These are phyloP conservation scores for Solanum clarkiae DNA, from an alignment of 257 asterid species.

Conservation along the genomic window DNA sequence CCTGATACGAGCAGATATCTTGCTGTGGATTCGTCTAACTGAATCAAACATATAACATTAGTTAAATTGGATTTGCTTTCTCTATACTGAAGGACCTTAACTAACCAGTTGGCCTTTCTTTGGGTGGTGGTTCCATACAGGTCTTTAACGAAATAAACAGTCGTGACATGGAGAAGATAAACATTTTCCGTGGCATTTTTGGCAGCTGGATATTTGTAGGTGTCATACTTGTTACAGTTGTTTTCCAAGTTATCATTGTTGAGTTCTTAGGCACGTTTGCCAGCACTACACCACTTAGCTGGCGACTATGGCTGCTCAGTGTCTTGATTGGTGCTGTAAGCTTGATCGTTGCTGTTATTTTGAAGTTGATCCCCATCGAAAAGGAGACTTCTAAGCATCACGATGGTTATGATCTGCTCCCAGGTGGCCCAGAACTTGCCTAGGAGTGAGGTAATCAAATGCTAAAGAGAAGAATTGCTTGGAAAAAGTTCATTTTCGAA, in stretches of 20 bases:
- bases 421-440: slow-evolving; percentile 39
- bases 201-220: slow-evolving; percentile 60
- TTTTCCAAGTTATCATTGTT: slow-evolving; percentile 79
- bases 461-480: background rate
- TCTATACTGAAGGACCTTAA: background rate
- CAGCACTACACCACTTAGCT: slow-evolving; percentile 69
- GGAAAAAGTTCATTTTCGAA: background rate
- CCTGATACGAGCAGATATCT: background rate
- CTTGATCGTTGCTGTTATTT: slow-evolving; percentile 54
- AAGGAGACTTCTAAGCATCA: slow-evolving; percentile 30
- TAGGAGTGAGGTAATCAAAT: slow-evolving; percentile 2
- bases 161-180: slow-evolving; percentile 89
- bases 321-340: slow-evolving; percentile 47
- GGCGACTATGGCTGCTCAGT: slow-evolving; percentile 77
- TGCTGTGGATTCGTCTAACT: background rate
- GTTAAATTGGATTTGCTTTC: background rate
- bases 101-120: background rate
- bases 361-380: slow-evolving; percentile 76
- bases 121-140: slow-evolving; percentile 20
- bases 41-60: background rate
- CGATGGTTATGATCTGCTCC: slow-evolving; percentile 54
- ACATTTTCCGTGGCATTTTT: slow-evolving; percentile 60
- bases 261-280: slow-evolving; percentile 92
- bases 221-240: slow-evolving; percentile 47
- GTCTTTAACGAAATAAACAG: slow-evolving; percentile 97